Conservation (phyloP, 176 grass and related monocot species). For the Poa annua region DNA sequence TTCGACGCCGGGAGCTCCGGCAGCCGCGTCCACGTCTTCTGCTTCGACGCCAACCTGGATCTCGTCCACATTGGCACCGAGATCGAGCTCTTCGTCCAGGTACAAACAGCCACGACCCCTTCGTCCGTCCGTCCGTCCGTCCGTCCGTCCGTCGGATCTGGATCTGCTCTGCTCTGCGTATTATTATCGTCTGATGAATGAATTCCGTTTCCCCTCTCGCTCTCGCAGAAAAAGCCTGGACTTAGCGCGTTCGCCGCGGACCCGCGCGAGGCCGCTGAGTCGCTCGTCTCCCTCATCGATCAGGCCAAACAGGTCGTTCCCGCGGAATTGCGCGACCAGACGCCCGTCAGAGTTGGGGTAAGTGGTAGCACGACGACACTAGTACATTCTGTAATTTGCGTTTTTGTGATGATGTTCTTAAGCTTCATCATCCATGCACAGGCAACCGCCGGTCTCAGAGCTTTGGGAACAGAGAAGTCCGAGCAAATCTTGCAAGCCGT, state of each 20-base stretch:
- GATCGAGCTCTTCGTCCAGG: conserved; percentile 95
- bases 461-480: conserved; percentile 73
- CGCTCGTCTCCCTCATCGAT: conserved; percentile 75
- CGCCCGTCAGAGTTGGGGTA: conserved; percentile 94
- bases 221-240: conserved; percentile 71
- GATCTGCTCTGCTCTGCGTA: neutral
- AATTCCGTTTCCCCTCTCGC: neutral
- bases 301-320: conserved; percentile 75
- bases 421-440: conserved; percentile 36
- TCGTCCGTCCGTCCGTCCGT: neutral
- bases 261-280: conserved; percentile 74
- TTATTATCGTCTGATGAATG: neutral
- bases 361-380: neutral
- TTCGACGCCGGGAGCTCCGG: conserved; percentile 97
- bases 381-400: neutral
- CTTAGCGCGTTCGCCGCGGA: conserved; percentile 57
- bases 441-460: conserved; percentile 86
- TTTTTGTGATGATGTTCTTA: conserved; percentile 27
- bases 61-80: conserved; percentile 76
- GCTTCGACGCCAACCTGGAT: conserved; percentile 87
- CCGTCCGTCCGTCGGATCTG: conserved; percentile 29
- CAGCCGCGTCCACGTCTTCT: conserved; percentile 93
- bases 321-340: conserved; percentile 60
- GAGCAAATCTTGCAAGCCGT: conserved; percentile 90
- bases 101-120: neutral